Base-by-base conservation (phyloP, 169 alveolate genomes). In the Plasmodium billcollinsi region DNA sequence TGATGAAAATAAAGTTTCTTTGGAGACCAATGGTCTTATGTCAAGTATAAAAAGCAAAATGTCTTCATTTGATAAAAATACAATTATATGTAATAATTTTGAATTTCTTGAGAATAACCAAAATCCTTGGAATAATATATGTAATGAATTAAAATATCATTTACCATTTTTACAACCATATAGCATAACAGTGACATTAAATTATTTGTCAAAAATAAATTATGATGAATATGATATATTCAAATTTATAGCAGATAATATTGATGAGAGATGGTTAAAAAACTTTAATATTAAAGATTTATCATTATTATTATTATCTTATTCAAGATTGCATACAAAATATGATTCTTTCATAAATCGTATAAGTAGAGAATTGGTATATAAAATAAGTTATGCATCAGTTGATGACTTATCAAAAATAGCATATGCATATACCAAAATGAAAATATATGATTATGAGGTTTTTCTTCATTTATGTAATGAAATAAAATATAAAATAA, bases 81-180 rank as follows among this genome's bases (percentile, higher is more conserved):
- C 29, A 9, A 56, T 49, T 12, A 29, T 26, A 24, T 15, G 14
- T 14, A 24, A 9, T 43, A 33, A 58, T 8, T 2, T 5, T 9
- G 6, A 26, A 52, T 39, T 2, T 7, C 15, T 26, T 15, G 26
- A 24, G 49, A 9, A 14, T n/a, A 24, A 86, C 14, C 45, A 65
- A 11, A 15, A 6, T n/a, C 6, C 29, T 9, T 86, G 92, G 92
- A 73, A 66, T 33, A 88, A 72, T 15, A 62, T 71, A 59, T 59
- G 88, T 39, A 56, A 86, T 49, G 92, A 86, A 59, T 26, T 86
- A 18, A 86, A 72, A 43, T 43, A 29, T 21, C 88, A 86, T 61
- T 86, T 86, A 65, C 92, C 92, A 50, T 86, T 86, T 73, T 47
- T 86, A 33, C 92, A 86, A 65, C 92, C 92, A 21, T 86, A 72